Evolutionary conservation across 768 basidiomycete species (phyloP).

Genomic region (Filobasidium floriforme): DNA sequence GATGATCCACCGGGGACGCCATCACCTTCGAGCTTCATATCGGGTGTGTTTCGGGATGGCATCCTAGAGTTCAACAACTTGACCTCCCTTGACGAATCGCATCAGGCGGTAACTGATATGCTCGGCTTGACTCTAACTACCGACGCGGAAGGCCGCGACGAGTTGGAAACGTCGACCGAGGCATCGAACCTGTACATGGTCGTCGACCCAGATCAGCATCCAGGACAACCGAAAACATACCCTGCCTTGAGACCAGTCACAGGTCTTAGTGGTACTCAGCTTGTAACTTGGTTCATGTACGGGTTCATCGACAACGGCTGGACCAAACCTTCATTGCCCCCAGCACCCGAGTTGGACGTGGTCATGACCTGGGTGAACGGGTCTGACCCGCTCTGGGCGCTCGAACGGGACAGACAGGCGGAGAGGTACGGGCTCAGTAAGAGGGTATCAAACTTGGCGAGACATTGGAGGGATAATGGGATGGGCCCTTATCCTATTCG

Average conservation of each 20-base stretch:
- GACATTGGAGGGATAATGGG: slow-evolving; percentile 39
- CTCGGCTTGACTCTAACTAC: not conserved
- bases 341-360: slow-evolving; percentile 25
- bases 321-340: not conserved
- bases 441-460: not conserved
- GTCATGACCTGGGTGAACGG: slow-evolving; percentile 41
- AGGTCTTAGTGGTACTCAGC: not conserved
- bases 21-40: too few species aligned
- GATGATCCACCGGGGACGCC: too few species aligned
- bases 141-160: not conserved
- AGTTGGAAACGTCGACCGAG: not conserved
- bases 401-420: slow-evolving; percentile 15
- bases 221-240: not conserved
- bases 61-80: too few species aligned
- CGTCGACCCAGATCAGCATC: not conserved
- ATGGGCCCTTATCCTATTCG: slow-evolving; percentile 36
- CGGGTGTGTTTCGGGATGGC: too few species aligned
- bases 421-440: not conserved
- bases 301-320: slow-evolving; percentile 5
- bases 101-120: not conserved
- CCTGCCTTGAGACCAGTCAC: not conserved
- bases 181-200: not conserved
- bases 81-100: not conserved
- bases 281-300: slow-evolving; percentile 10
- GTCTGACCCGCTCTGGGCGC: slow-evolving; percentile 28